Base-by-base conservation (phyloP, 352 stramenopile species). In the Phytophthora pistaciae region DNA sequence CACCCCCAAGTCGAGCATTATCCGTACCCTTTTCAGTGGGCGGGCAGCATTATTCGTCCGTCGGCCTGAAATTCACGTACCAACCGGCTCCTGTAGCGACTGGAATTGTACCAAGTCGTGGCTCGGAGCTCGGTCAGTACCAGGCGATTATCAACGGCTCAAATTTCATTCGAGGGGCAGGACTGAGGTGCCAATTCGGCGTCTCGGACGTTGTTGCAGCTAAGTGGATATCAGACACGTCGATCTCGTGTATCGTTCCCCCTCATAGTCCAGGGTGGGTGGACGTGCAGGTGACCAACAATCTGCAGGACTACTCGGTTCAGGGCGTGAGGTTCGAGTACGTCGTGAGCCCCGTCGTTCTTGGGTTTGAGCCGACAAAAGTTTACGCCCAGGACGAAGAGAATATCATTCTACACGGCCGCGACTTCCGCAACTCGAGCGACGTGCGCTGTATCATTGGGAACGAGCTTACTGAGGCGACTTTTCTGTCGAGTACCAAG, bases 281-380 rank as follows among this genome's bases (percentile, higher is more conserved):
- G 20, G 62, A 70, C 20, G 57, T 91, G 0, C 75, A 82, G 27
- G 77, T 90, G 23, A 83, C 79, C 0, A 91, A 87, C 70, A 91
- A 91, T 16, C 10, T 88, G 5, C 75, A 87, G 53, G 79, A 90
- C 42, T 91, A 84, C 62, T 87, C 81, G 0, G 20, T 60, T 18
- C 63, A 82, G 20, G 27, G 57, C 18, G 20, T 73, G 11, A 20
- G 61, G 14, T 82, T 88, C 50, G 67, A 90, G 48, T 87, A 84
- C 44, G 58, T 88, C 14, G 56, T 65, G 5, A 71, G 52, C 5
- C 83, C 81, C 2, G 53, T 68, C 1, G 10, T 91, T 13, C 65
- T 85, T 20, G 66, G 42, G 1, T 83, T 91, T 44, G 40, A 77
- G 8, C 78, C 78, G 10, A 56, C 13, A 1, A 27, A 52, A 29